Conservation (phyloP, 306 rosid genomes). For the Canavalia ensiformis region DNA sequence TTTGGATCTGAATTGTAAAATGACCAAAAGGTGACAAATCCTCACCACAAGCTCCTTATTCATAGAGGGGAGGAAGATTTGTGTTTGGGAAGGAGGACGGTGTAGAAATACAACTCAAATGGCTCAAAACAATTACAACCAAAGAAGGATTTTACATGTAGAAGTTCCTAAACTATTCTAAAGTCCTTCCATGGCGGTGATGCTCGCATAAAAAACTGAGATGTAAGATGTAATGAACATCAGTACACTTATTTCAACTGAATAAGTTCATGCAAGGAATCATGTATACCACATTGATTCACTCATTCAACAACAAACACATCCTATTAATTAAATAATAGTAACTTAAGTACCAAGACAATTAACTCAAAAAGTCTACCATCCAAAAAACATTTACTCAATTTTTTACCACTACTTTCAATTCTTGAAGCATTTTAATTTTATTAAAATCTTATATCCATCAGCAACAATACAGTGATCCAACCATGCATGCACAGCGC, state of each 20-base stretch:
- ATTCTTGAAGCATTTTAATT: neutral
- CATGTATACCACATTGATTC: neutral
- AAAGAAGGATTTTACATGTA: too few relatives aligned
- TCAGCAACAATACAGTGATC: neutral
- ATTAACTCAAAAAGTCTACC: neutral
- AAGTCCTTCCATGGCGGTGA: too few relatives aligned
- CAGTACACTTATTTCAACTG: neutral
- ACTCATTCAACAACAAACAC: slow-evolving; percentile 13
- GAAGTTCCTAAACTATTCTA: too few relatives aligned
- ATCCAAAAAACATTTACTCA: neutral
- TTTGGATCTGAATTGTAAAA: too few relatives aligned
- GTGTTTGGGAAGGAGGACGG: too few relatives aligned
- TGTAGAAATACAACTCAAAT: too few relatives aligned
- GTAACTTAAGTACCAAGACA: neutral
- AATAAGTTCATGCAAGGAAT: slow-evolving; percentile 20
- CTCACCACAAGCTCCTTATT: too few relatives aligned
- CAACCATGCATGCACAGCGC: neutral
- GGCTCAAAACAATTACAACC: too few relatives aligned
- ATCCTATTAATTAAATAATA: slow-evolving; percentile 5
- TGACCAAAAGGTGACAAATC: too few relatives aligned
- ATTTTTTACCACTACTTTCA: neutral
- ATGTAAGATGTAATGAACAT: slow-evolving; percentile 12
- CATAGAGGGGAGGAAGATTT: too few relatives aligned
- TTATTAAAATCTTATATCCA: neutral
- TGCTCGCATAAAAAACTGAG: neutral